These are phyloP conservation scores for Kuraishia molischiana DNA, from an alignment of 805 yeast genomes.

Conservation along the genomic window DNA sequence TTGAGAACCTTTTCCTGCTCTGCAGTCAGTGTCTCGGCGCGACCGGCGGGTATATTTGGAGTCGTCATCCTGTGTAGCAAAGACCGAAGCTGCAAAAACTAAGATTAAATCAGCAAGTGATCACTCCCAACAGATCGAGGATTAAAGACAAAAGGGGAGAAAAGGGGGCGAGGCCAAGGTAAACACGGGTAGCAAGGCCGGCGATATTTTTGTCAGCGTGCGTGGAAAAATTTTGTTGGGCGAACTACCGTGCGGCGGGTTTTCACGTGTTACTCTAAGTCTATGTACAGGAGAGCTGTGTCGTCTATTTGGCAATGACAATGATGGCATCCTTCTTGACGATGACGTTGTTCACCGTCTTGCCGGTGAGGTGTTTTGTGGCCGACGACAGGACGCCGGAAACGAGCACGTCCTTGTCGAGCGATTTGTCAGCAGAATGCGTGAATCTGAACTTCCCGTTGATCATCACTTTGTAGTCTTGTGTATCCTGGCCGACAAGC, in stretches of 20 bases:
- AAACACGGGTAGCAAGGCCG: no score
- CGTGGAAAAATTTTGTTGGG: no score
- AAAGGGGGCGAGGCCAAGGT: no score
- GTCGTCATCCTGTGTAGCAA: neutral
- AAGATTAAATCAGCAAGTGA: no score
- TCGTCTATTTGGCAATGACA: constrained; percentile 18
- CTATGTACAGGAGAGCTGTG: no score
- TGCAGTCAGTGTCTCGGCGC: constrained; percentile 32
- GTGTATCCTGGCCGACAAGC: constrained; percentile 24
- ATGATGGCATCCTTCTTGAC: constrained; percentile 41
- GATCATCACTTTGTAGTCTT: constrained; percentile 50
- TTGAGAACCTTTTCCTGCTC: constrained; percentile 59
- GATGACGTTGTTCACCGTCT: constrained; percentile 41
- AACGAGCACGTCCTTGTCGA: constrained; percentile 25
- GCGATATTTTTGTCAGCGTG: no score
- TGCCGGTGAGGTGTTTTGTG: constrained; percentile 30
- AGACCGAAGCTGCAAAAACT: no score
- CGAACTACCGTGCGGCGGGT: no score
- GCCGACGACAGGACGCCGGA: constrained; percentile 22
- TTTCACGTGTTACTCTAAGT: no score
- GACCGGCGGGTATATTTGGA: constrained; percentile 22
- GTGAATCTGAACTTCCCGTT: constrained; percentile 62
- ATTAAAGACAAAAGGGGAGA: no score
- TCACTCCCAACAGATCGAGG: no score
- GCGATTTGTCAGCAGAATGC: constrained; percentile 19